Evolutionary conservation across 2,329 filamentous ascomycete genomes (phyloP).

Genomic region (Beauveria pseudobassiana): DNA sequence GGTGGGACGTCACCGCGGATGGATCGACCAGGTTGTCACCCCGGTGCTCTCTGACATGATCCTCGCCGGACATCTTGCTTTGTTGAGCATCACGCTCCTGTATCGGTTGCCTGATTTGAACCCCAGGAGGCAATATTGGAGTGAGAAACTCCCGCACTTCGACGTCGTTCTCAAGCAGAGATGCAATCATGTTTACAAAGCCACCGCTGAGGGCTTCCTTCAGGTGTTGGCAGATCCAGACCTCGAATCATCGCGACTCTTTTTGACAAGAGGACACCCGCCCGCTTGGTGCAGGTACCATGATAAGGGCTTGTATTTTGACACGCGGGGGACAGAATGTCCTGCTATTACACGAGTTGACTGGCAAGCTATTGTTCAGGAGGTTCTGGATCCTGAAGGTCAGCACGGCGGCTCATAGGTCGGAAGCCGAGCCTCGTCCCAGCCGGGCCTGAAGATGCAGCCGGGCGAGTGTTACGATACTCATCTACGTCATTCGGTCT

Average conservation of each 20-base stretch:
- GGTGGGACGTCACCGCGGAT: constrained; percentile 24
- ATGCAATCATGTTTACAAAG: constrained; percentile 19
- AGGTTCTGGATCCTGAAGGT: constrained; percentile 22
- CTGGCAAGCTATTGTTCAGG: constrained; percentile 24
- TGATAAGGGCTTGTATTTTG: constrained; percentile 14
- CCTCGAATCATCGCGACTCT: constrained; percentile 31
- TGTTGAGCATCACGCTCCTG: constrained; percentile 15
- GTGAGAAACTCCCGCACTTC: not conserved
- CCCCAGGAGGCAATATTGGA: not conserved
- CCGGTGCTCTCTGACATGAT: constrained; percentile 25
- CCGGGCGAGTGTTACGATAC: too few species aligned
- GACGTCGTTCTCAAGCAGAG: not conserved
- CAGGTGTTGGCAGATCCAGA: constrained; percentile 38
- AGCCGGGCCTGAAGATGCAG: not conserved
- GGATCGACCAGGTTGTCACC: constrained; percentile 22
- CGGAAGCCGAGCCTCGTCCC: not conserved
- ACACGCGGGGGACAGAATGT: not conserved
- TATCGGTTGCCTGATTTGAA: not conserved
- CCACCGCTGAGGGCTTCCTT: constrained; percentile 29
- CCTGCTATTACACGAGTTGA: constrained; percentile 19
- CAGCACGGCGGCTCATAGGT: not conserved
- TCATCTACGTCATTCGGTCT: not conserved
- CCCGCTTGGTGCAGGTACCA: constrained; percentile 37
- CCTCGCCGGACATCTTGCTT: constrained; percentile 22
- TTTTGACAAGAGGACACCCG: constrained; percentile 29